phyloP scores from a whole-genome alignment of 352 stramenopile genomes.

The Phytophthora meadii region DNA sequence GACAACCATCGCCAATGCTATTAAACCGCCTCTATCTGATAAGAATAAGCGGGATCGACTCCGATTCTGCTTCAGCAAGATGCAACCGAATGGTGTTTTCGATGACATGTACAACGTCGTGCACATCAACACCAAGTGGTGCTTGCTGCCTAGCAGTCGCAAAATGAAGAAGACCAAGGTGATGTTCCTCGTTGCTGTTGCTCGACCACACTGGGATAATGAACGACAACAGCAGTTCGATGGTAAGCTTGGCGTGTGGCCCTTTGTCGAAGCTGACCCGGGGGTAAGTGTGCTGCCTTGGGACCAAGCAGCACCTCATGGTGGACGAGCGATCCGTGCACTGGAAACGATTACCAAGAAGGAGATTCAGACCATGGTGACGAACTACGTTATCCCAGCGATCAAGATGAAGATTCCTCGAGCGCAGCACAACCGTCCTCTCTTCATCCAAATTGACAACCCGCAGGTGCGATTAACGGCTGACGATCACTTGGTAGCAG shows the following conservation, averaged over 20 bases:
- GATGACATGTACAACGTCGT: conserved; percentile 53
- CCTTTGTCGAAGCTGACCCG: conserved; percentile 29
- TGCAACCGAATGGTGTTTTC: conserved; percentile 46
- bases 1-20: conserved; percentile 29
- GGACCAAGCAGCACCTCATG: conserved; percentile 10
- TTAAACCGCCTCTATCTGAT: conserved; percentile 44
- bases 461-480: conserved; percentile 45
- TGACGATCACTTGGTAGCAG: conserved; percentile 40
- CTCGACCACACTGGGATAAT: conserved; percentile 48
- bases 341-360: conserved; percentile 40
- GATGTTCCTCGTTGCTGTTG: conserved; percentile 53
- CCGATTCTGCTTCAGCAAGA: conserved; percentile 41
- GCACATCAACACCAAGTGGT: conserved; percentile 55
- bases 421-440: conserved; percentile 14
- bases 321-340: conserved; percentile 23
- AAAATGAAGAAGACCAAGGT: conserved; percentile 45
- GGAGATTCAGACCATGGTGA: conserved; percentile 47
- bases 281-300: conserved; percentile 10
- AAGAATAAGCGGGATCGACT: conserved; percentile 51
- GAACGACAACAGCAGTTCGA: conserved; percentile 43
- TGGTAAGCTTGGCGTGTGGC: conserved; percentile 52
- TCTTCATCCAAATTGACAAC: conserved; percentile 50
- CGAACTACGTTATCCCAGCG: conserved; percentile 39
- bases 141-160: conserved; percentile 26
- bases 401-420: conserved; percentile 47